Evolutionary conservation across 768 basidiomycete genomes (phyloP).

Genomic region (Leccinum variicolor): DNA sequence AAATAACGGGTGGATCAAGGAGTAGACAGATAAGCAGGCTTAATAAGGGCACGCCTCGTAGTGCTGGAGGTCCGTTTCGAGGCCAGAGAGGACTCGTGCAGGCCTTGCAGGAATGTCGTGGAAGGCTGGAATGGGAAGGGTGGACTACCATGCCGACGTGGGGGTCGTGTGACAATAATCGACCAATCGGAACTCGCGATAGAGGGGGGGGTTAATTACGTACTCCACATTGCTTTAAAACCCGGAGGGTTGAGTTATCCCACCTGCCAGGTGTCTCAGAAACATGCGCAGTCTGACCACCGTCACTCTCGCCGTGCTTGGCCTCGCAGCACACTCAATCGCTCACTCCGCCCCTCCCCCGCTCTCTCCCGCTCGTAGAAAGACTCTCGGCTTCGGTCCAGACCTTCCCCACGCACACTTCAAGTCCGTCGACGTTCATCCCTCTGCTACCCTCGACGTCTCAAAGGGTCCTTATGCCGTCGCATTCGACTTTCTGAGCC

Average conservation of each 20-base stretch:
- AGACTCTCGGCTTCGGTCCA: slow-evolving; percentile 90
- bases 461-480: slow-evolving; percentile 54
- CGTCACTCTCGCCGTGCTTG: slow-evolving; percentile 57
- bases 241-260: not conserved
- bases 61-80: not conserved
- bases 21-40: not conserved
- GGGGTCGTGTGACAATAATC: slow-evolving; percentile 18
- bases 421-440: slow-evolving; percentile 38
- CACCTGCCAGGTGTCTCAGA: not conserved
- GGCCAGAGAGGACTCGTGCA: not conserved
- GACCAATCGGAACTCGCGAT: slow-evolving; percentile 16
- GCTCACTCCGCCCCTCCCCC: slow-evolving; percentile 36
- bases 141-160: not conserved
- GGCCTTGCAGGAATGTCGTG: not conserved
- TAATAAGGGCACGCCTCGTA: slow-evolving; percentile 4
- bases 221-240: slow-evolving; percentile 17
- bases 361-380: slow-evolving; percentile 42
- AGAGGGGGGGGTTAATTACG: slow-evolving; percentile 16
- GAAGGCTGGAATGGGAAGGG: not conserved
- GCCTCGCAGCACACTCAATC: slow-evolving; percentile 54
- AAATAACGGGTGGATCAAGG: not conserved
- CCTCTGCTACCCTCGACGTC: slow-evolving; percentile 38
- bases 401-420: slow-evolving; percentile 70
- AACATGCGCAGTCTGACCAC: slow-evolving; percentile 64
- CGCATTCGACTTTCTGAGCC: slow-evolving; percentile 56